These are phyloP conservation scores for Thelonectria discophora DNA, from an alignment of 2,329 filamentous ascomycete species.

Conservation along the genomic window DNA sequence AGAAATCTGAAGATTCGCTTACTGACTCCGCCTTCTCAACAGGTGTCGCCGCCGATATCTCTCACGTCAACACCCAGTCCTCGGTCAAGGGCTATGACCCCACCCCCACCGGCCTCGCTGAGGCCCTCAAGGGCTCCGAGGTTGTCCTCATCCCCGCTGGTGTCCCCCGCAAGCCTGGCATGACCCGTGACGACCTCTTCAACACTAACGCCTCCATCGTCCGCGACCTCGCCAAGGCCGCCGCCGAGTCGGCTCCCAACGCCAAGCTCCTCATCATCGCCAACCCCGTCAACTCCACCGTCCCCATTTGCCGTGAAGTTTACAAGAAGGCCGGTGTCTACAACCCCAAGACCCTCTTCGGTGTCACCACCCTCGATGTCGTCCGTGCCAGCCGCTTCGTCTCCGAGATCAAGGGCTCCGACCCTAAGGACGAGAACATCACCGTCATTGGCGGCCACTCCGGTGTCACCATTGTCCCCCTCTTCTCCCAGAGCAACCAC, in stretches of 20 bases:
- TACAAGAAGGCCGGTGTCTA: conserved; percentile 96
- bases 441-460: conserved; percentile 97
- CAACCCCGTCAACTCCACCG: conserved; percentile 99
- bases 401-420: conserved; percentile 88
- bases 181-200: conserved; percentile 99
- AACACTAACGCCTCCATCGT: conserved; percentile 99
- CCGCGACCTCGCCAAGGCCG: conserved; percentile 95
- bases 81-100: conserved; percentile 89
- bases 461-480: conserved; percentile 96
- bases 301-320: conserved; percentile 96
- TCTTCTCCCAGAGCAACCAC: conserved; percentile 94
- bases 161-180: conserved; percentile 98
- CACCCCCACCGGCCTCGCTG: conserved; percentile 76
- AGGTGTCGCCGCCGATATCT: conserved; percentile 98
- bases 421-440: conserved; percentile 93
- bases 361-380: conserved; percentile 98
- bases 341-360: conserved; percentile 99
- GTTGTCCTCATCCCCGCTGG: conserved; percentile 97
- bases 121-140: conserved; percentile 85
- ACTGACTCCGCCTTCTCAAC: conserved; percentile 36
- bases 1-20: conserved; percentile 16
- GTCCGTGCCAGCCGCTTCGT: conserved; percentile 98
- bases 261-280: conserved; percentile 97
- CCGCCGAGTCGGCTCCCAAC: conserved; percentile 85
- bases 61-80: conserved; percentile 99